Base-by-base conservation (phyloP, 148 eudicot species). In the Polygonum maritimum region DNA sequence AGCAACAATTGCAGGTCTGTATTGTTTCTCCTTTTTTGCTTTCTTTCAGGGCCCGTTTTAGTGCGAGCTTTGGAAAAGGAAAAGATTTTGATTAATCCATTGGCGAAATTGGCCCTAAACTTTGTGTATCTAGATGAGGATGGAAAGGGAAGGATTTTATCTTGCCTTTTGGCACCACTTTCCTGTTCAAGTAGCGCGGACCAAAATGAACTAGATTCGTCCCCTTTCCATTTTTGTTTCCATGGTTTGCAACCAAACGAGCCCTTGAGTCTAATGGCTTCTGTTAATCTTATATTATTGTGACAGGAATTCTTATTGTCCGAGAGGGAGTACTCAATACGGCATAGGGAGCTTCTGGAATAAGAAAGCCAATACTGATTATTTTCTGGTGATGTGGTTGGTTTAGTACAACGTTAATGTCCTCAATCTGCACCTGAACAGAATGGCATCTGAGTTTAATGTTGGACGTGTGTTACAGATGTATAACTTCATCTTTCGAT, bases 1-100 rank as follows among this genome's bases (percentile, higher is more conserved):
- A 89, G 82, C 89, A 87, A 45, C 98, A 94, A 75, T 80, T 94
- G 80, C 98, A 94, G 98, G 97, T 92, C 49, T 62, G 82, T 72
- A 26, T 19, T 72, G 45, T 45, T 10, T 44, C 31, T n/a, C 31
- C 36, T n/a, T 38, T 70, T 44, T 38, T 44, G 54, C 21, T n/a
- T 72, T 21, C 54, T 62, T 36, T 67, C 1, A 16, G 69, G 39
- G 35, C n/a, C 12, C 39, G 0, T 6, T 44, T 44, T 8, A 10
- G 6, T 44, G 47, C 47, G 1, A 44, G 9, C 9, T 44, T 6
- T 44, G 47, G 47, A 44, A 41, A 44, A 1, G 10, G 47, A 44
- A 44, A 44, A 7, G 10, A 6, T 1, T 6, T 0, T 9, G 1
- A 44, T 44, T 41, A 9, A 41, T 41, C 7, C 45, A 41, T 41